A percentile compares a stretch with the other conserved stretches of the same genome.
Evolutionary conservation across 2,329 filamentous ascomycete genomes (phyloP).

Genomic region (Curvularia hawaiiensis): DNA sequence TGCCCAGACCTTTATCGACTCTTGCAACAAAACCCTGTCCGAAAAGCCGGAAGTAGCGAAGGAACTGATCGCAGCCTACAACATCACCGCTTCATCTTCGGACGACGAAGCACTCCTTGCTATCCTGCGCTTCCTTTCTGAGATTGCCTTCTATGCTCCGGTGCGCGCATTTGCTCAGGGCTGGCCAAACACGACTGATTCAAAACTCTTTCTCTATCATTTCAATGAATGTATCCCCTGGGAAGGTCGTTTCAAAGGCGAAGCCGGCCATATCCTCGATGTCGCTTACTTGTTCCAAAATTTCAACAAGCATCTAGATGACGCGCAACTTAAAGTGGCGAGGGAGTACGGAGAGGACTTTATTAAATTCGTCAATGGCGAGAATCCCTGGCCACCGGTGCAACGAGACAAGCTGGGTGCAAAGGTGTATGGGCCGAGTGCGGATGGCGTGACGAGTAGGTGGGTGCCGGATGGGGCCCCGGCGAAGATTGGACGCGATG

Average conservation of each 20-base stretch:
- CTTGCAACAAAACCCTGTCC: conserved; percentile 37
- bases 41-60: conserved; percentile 27
- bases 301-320: conserved; percentile 35
- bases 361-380: conserved; percentile 41
- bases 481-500: conserved; percentile 34
- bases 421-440: conserved; percentile 40
- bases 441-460: conserved; percentile 31
- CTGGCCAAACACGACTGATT: conserved; percentile 35
- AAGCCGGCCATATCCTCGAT: conserved; percentile 44
- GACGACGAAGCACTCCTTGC: conserved; percentile 51
- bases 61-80: conserved; percentile 48
- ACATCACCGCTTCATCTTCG: conserved; percentile 40
- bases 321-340: conserved; percentile 31
- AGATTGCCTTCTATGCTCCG: conserved; percentile 55
- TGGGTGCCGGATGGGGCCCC: conserved; percentile 34
- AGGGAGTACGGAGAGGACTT: conserved; percentile 37
- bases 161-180: conserved; percentile 49
- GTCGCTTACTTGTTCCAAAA: conserved; percentile 43
- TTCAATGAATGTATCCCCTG: conserved; percentile 45
- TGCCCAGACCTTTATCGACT: conserved; percentile 43
- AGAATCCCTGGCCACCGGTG: conserved; percentile 41
- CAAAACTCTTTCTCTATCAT: conserved; percentile 42
- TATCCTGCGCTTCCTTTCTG: conserved; percentile 53
- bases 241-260: conserved; percentile 42
- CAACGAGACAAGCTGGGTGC: conserved; percentile 27